Evolutionary conservation across 768 basidiomycete genomes (phyloP).

Genomic region (Lactarius trivialis): DNA sequence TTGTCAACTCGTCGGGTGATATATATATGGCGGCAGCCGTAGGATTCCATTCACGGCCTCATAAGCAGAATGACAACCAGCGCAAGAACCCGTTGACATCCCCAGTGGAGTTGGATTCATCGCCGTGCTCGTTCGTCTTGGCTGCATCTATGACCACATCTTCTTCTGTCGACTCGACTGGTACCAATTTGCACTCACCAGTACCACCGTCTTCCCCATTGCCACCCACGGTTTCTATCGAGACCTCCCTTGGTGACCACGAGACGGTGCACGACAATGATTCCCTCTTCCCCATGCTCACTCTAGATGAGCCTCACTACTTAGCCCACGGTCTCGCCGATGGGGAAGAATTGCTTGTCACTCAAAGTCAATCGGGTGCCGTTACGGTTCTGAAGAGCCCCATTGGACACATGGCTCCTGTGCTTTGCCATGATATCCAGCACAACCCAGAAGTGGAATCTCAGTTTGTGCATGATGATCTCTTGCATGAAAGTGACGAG

Average conservation of each 20-base stretch:
- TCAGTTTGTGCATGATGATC: background rate
- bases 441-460: background rate
- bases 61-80: constrained; percentile 26
- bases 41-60: constrained; percentile 33
- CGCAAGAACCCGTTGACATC: background rate
- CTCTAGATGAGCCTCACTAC: background rate
- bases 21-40: constrained; percentile 35
- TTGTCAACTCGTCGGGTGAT: constrained; percentile 44
- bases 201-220: background rate
- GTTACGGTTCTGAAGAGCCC: background rate
- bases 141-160: constrained; percentile 4
- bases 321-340: background rate
- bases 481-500: background rate
- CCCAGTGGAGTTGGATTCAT: background rate
- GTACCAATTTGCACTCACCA: background rate
- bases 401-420: background rate
- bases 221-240: background rate
- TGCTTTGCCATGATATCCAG: background rate
- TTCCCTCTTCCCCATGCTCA: constrained; percentile 8
- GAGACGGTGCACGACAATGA: constrained; percentile 1
- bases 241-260: background rate
- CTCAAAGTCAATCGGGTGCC: background rate
- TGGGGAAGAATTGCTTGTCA: background rate
- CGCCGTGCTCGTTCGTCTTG: constrained; percentile 12
- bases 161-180: constrained; percentile 3